These are phyloP conservation scores for Tetrahymena elliotti DNA, from an alignment of 73 alveolate genomes.

Conservation along the genomic window DNA sequence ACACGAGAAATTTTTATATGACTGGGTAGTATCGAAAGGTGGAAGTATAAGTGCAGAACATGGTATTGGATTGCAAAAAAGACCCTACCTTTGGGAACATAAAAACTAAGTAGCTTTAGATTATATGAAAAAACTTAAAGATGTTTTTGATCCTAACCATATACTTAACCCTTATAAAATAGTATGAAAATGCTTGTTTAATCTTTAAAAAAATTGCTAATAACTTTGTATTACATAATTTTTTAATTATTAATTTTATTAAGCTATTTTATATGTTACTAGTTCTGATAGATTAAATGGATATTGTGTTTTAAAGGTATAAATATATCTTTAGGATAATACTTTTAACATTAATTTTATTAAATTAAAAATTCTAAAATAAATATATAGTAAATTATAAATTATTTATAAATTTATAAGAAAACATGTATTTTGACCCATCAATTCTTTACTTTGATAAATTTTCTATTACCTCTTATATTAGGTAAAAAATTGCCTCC, in stretches of 20 bases:
- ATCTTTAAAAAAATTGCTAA: too few species aligned
- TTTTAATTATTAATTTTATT: too few species aligned
- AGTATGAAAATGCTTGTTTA: not conserved
- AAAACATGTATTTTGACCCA: not conserved
- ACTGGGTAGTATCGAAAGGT: slow-evolving; percentile 1
- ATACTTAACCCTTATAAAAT: slow-evolving; percentile 6
- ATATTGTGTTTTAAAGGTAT: not conserved
- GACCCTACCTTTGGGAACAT: not conserved
- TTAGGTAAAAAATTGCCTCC: not conserved
- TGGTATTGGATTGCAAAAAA: slow-evolving; percentile 26
- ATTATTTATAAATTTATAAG: too few species aligned
- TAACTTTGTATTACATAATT: too few species aligned
- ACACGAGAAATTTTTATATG: slow-evolving; percentile 10
- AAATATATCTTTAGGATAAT: too few species aligned
- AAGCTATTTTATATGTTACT: not conserved
- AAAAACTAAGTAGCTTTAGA: not conserved
- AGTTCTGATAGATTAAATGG: not conserved
- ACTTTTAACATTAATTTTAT: not conserved
- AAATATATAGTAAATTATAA: not conserved
- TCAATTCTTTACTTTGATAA: too few species aligned
- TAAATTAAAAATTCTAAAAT: not conserved
- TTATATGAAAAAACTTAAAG: not conserved
- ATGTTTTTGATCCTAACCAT: slow-evolving; percentile 27
- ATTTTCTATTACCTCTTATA: not conserved
- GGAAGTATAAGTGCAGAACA: slow-evolving; percentile 45